These are phyloP conservation scores for Fistulinella cinereoalba DNA, from an alignment of 1,284 basidiomycete species.

Conservation along the genomic window DNA sequence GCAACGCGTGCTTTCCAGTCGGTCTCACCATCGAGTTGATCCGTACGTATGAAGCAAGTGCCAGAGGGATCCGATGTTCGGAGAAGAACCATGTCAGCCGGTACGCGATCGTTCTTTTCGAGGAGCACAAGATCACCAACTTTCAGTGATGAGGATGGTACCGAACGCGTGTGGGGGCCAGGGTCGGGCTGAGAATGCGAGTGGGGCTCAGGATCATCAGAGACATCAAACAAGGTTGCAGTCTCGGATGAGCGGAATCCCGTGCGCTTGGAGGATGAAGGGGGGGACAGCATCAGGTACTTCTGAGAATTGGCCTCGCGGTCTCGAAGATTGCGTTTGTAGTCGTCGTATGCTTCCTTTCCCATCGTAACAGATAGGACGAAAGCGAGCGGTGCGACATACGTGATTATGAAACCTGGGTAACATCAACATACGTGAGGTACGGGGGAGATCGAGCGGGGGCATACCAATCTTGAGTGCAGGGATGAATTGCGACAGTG, in stretches of 20 bases:
- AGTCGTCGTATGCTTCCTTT: conserved; percentile 98
- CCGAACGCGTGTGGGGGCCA: conserved; percentile 63
- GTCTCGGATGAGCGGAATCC: conserved; percentile 29
- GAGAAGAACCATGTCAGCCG: conserved; percentile 89
- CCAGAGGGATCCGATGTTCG: conserved; percentile 96
- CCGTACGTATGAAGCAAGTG: conserved; percentile 95
- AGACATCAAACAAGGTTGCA: conserved; percentile 16
- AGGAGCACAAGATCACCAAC: conserved; percentile 94
- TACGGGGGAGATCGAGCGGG: neutral
- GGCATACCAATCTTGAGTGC: conserved; percentile 89
- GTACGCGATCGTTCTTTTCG: conserved; percentile 93
- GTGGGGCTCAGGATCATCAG: conserved; percentile 18
- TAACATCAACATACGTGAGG: neutral
- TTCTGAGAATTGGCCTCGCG: conserved; percentile 92
- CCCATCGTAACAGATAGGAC: conserved; percentile 95
- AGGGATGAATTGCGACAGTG: conserved; percentile 93
- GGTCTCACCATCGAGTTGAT: conserved; percentile 97
- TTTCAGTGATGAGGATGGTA: conserved; percentile 85
- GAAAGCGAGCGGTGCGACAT: conserved; percentile 94
- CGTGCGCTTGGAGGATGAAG: conserved; percentile 37
- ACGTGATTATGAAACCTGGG: conserved; percentile 91
- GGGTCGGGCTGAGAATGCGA: conserved; percentile 29
- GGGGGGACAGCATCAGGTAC: conserved; percentile 77
- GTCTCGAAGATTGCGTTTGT: conserved; percentile 89
- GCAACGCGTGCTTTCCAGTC: conserved; percentile 95